A percentile compares a stretch with the other conserved stretches of the same genome.
Conservation (phyloP, 1,284 basidiomycete species). For the Melampsora larici-populina region DNA sequence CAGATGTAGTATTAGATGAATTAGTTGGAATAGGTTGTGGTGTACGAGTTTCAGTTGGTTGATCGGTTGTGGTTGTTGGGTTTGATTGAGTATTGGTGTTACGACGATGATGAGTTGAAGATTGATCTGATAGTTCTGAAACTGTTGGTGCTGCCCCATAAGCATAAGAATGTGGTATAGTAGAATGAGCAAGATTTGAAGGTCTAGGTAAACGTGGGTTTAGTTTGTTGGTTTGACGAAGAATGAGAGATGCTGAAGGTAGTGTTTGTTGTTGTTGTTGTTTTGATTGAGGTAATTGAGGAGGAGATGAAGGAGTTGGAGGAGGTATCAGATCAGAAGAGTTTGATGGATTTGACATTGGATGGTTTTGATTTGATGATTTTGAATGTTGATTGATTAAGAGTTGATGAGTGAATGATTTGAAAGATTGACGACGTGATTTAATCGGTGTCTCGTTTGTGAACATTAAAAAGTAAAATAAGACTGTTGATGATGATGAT, state of each 20-base stretch:
- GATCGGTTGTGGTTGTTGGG: background rate
- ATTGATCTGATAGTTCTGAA: background rate
- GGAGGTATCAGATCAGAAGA: too few relatives aligned
- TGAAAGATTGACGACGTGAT: constrained; percentile 29
- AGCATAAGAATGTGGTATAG: constrained; percentile 25
- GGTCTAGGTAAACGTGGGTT: constrained; percentile 14
- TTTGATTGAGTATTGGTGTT: background rate
- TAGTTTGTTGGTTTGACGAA: constrained; percentile 13
- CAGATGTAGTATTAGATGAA: constrained; percentile 30
- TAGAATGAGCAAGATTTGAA: background rate
- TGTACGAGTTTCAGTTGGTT: background rate
- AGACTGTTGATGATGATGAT: too few relatives aligned
- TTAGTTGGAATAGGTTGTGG: background rate
- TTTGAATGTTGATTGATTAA: background rate
- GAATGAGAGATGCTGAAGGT: constrained; percentile 30
- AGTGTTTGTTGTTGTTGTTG: background rate
- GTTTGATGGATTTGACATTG: background rate
- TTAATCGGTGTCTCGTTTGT: constrained; percentile 25
- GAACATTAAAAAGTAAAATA: constrained; percentile 32
- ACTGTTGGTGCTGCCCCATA: constrained; percentile 30
- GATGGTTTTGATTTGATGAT: background rate
- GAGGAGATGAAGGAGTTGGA: too few relatives aligned
- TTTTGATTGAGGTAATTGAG: too few relatives aligned
- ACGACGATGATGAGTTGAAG: background rate
- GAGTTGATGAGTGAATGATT: constrained; percentile 30